Base-by-base conservation (phyloP, 495 filamentous ascomycete genomes). In the Chaetomidium leptoderma region DNA sequence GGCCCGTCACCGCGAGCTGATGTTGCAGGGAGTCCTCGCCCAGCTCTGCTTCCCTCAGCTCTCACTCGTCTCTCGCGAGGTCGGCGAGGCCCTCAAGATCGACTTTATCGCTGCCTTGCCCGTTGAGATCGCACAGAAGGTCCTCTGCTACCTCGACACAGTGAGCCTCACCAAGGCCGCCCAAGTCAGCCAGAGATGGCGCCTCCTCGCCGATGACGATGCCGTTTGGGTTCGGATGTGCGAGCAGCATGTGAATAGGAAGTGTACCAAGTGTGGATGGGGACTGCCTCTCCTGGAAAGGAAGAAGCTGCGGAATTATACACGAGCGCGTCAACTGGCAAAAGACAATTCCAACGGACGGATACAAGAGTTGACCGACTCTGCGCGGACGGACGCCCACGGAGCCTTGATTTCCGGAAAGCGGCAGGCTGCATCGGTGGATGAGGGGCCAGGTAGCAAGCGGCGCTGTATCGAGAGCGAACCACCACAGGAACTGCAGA, bases 221-320 rank as follows among this genome's bases (percentile, higher is more conserved):
- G 86, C 96, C 24, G 93, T 99, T 2, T 99, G 93, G 93, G 92
- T 97, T 63, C 87, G 86, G 54, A 97, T 99, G 92, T 99, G 93
- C 66, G 92, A 97, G 74, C 93, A 99, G 66, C 93, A 99, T 65
- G 97, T 73, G 43, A 90, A 93, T 63, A 81, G 92, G 48, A 97
- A 96, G 69, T 99, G 93, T 73, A 91, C 85, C 47, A 97, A 96
- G 68, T 99, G 93, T 66, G 92, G 95, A 16, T 96, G 90, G 91
- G 93, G 93, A 4, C 70, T 99, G 45, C 93, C 93, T 43, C 75
- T 93, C 46, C 70, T 98, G 53, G 93, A 97, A 63, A 81, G 90
- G 57, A 96, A 95, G 70, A 81, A 88, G 66, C 73, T 99, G 39
- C 82, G 90, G 32, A 92, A 90, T 58, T 87, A 90, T 61, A 97